Evolutionary conservation across 2,329 filamentous ascomycete species (phyloP).

Genomic region (Ascocoryne sarcoides): DNA sequence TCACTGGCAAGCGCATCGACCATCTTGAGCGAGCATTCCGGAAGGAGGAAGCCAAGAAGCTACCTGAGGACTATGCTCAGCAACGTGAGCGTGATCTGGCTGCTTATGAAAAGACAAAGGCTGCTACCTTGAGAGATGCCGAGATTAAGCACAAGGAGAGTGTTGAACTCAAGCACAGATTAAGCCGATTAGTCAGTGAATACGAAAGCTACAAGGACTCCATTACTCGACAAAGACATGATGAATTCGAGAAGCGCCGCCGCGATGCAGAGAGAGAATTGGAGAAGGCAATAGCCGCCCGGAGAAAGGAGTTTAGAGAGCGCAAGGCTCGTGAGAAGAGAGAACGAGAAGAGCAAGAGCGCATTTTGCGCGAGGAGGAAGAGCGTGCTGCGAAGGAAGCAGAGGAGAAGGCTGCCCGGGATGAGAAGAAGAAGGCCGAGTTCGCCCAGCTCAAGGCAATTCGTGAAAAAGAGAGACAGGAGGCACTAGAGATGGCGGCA

Average conservation of each 20-base stretch:
- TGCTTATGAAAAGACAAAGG: constrained; percentile 72
- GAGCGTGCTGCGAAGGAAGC: constrained; percentile 74
- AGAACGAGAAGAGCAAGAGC: constrained; percentile 78
- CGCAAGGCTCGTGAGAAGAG: constrained; percentile 72
- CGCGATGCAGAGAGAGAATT: constrained; percentile 88
- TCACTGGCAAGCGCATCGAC: constrained; percentile 92
- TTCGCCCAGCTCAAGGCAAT: constrained; percentile 59
- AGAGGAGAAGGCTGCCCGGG: constrained; percentile 70
- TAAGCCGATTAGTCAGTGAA: constrained; percentile 71
- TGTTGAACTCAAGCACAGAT: constrained; percentile 86
- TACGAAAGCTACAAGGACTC: constrained; percentile 80
- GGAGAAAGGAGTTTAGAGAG: constrained; percentile 83
- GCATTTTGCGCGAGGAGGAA: constrained; percentile 70
- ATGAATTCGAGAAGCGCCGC: constrained; percentile 92
- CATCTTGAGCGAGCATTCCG: constrained; percentile 95
- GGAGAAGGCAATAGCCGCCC: constrained; percentile 79
- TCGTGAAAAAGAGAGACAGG: constrained; percentile 59
- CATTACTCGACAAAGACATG: constrained; percentile 77
- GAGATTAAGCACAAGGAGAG: constrained; percentile 87
- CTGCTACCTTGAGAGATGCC: constrained; percentile 68
- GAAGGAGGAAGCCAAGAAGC: constrained; percentile 89
- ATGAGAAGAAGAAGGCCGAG: constrained; percentile 70
- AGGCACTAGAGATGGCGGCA: constrained; percentile 54
- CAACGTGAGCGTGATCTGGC: constrained; percentile 73
- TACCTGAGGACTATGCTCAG: constrained; percentile 73